These are phyloP conservation scores for Eucommia ulmoides DNA, from an alignment of 257 asterid genomes.

Conservation along the genomic window DNA sequence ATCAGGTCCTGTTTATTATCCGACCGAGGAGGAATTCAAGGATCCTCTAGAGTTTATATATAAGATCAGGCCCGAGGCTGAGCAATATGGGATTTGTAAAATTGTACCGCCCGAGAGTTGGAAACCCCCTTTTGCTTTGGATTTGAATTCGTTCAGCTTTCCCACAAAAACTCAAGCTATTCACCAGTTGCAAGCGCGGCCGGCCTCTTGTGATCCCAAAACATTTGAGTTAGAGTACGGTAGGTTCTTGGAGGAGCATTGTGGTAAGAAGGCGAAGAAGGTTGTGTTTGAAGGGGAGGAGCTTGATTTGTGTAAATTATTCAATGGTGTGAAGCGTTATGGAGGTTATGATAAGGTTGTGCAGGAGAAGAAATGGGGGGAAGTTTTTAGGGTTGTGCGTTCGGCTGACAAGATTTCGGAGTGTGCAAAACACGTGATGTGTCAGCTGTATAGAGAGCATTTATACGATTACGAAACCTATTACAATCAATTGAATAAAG, in stretches of 20 bases:
- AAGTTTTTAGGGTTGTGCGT: constrained; percentile 61
- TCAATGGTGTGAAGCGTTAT: constrained; percentile 75
- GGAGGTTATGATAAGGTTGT: constrained; percentile 76
- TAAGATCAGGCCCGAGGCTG: constrained; percentile 93
- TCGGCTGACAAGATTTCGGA: constrained; percentile 56
- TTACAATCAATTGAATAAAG: constrained; percentile 41
- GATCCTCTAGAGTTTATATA: constrained; percentile 78
- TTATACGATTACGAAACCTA: constrained; percentile 84
- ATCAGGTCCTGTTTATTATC: constrained; percentile 79
- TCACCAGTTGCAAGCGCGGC: constrained; percentile 86
- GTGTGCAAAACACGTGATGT: constrained; percentile 77
- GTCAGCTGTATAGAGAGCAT: constrained; percentile 69
- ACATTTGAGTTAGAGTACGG: constrained; percentile 71
- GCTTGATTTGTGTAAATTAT: constrained; percentile 75
- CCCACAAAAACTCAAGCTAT: constrained; percentile 89
- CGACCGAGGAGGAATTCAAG: constrained; percentile 78
- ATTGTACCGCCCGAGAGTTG: constrained; percentile 83
- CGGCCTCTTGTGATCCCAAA: constrained; percentile 75
- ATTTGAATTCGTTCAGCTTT: constrained; percentile 54
- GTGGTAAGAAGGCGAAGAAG: constrained; percentile 69
- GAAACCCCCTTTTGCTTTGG: constrained; percentile 86
- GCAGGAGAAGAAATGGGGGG: constrained; percentile 82
- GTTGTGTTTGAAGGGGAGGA: constrained; percentile 70
- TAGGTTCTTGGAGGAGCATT: constrained; percentile 69
- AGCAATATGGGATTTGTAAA: constrained; percentile 90